phyloP scores from a whole-genome alignment of 257 asterid genomes.

The Solanum lycopersicoides region DNA sequence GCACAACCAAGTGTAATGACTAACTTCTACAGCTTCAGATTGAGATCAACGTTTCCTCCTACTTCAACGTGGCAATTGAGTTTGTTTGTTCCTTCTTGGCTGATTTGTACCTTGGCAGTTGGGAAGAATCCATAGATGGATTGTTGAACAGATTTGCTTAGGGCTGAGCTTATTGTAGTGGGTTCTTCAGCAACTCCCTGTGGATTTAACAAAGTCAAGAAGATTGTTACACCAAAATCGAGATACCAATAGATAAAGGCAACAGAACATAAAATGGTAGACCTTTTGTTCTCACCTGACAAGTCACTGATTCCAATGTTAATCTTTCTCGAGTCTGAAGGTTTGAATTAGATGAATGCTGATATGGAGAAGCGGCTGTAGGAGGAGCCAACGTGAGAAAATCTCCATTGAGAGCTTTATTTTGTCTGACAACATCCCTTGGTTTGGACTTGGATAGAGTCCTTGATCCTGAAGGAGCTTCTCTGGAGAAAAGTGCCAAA shows the following conservation, averaged over 20 bases:
- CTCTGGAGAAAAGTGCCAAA: constrained; percentile 26
- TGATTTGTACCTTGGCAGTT: constrained; percentile 12
- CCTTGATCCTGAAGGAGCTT: constrained; percentile 32
- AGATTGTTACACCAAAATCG: background rate
- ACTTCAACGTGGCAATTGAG: constrained; percentile 24
- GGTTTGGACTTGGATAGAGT: constrained; percentile 15
- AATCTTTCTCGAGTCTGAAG: constrained; percentile 7
- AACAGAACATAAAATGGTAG: background rate
- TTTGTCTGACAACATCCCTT: constrained; percentile 9
- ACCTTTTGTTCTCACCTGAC: constrained; percentile 31
- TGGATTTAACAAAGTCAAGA: background rate
- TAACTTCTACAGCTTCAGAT: constrained; percentile 44
- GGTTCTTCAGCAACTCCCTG: constrained; percentile 36
- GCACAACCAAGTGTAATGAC: constrained; percentile 1
- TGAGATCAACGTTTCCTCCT: constrained; percentile 53
- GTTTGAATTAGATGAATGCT: constrained; percentile 6
- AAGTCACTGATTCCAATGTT: constrained; percentile 9
- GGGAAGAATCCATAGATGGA: constrained; percentile 54
- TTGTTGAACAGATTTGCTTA: constrained; percentile 17
- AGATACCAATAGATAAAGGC: background rate
- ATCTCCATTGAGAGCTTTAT: constrained; percentile 40
- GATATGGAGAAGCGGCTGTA: background rate
- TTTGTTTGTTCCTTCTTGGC: constrained; percentile 8
- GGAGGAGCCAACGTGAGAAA: constrained; percentile 88
- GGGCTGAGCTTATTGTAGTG: constrained; percentile 1